Evolutionary conservation across 345 rosid genomes (phyloP).

Genomic region (Melaleuca quinquenervia): DNA sequence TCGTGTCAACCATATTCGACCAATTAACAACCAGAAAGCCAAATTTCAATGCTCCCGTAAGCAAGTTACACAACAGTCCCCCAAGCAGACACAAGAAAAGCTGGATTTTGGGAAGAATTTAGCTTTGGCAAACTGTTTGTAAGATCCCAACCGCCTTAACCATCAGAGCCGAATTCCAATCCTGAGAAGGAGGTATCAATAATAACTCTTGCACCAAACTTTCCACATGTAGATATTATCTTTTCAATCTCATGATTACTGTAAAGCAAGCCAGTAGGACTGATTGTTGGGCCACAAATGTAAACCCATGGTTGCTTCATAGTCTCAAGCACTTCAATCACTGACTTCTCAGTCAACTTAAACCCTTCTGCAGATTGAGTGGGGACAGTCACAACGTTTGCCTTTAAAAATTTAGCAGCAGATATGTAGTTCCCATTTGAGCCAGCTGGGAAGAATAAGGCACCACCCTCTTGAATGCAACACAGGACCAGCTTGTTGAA

Average conservation of each 20-base stretch:
- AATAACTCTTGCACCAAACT: conserved; percentile 68
- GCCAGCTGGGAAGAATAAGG: conserved; percentile 80
- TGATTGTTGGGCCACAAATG: conserved; percentile 82
- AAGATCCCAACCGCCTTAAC: conserved; percentile 63
- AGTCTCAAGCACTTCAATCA: conserved; percentile 31
- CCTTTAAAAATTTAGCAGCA: conserved; percentile 74
- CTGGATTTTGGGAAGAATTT: conserved; percentile 21
- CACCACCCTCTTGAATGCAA: conserved; percentile 80
- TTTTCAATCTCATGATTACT: conserved; percentile 57
- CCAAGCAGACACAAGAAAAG: conserved; percentile 71
- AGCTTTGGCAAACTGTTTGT: conserved; percentile 31
- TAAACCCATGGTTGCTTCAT: conserved; percentile 84
- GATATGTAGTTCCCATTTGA: conserved; percentile 77
- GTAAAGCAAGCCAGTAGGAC: conserved; percentile 78
- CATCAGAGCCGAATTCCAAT: conserved; percentile 48
- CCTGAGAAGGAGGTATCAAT: conserved; percentile 95
- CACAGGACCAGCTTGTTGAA: conserved; percentile 74
- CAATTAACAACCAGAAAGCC: conserved; percentile 56
- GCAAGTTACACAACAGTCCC: conserved; percentile 63
- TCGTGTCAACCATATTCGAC: conserved; percentile 36
- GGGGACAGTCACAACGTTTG: conserved; percentile 38
- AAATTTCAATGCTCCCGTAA: conserved; percentile 62
- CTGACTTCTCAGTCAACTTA: conserved; percentile 52
- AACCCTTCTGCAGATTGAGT: conserved; percentile 48
- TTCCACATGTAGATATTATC: conserved; percentile 55